Evolutionary conservation across 495 filamentous ascomycete genomes (phyloP), one percentile per base, ranked within the genome.

Genomic region (Aspergillus baeticus): DNA sequence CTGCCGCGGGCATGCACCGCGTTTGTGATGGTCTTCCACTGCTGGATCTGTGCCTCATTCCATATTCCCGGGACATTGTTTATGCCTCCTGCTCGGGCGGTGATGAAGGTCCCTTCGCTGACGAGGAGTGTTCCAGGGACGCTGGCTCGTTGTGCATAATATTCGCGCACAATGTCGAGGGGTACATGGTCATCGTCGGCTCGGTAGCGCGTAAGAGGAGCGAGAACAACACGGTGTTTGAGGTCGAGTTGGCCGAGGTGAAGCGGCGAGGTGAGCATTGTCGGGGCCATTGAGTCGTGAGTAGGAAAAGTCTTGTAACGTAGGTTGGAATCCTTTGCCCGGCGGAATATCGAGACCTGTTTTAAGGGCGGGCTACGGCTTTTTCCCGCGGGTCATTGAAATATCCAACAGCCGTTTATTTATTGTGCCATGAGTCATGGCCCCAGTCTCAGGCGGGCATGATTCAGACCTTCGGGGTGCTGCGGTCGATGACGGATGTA

Each of bases 61-160:
- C 35, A 37, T 10, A 37, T 37, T 4, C 6, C 36, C 22, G 5
- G 17, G 2, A 6, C 14, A 11, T 17, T 79, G 1, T 58, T 61
- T 45, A 84, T 76, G 6, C 73, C 80, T 10, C 50, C 61, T 18
- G 79, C 74, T 36, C 65, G 55, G 8, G 77, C 68, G 4, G 84
- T 79, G 59, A 90, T 82, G 52, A 84, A 77, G 8, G 85, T 84
- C 2, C 75, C 87, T 68, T 92, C 88, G 7, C 78, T 77, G 42
- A 73, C 68, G 37, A 84, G 69, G 20, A 83, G 59, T 1, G 81
- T 71, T 0, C 77, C 76, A 2, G 81, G 81, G 4, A 70, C 63
- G 1, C 75, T 63, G 3, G 77, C 71, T 5, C 81, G 66, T 55
- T 85, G 80, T 0, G 45, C 37, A 58, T 85, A 84, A 70, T 85